Evolutionary conservation across 2,329 filamentous ascomycete genomes (phyloP), one percentile per base, ranked within the genome.

Genomic region (Clarireedia hainanense): DNA sequence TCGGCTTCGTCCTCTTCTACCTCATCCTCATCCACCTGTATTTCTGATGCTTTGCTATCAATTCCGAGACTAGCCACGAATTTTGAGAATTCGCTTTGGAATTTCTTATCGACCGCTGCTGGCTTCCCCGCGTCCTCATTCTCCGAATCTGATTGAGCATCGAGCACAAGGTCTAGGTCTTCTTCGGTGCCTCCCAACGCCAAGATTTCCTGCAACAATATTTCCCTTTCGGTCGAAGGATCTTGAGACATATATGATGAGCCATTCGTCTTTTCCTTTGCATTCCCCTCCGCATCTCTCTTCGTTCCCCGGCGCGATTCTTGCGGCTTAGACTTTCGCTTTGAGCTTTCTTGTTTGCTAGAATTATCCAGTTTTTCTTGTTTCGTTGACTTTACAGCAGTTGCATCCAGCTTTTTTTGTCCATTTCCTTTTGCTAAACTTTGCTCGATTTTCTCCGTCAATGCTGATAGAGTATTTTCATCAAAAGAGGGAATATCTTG

Each of bases 121-220:
- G 47, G 34, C 26, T 50, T 54, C 5, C 57, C 52, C 30, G 58
- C 45, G n/a, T 61, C 58, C 12, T 65, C 64, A 12, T 66, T 65
- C 26, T 73, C 74, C 49, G 78, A 76, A 55, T 78, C 76, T 1
- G 78, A 80, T 59, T 75, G 72, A 6, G 77, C 71, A 57, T 78
- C 80, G 43, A 76, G 78, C 52, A 87, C 77, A 36, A 87, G 75
- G 37, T 81, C 78, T 45, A 85, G 68, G 60, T 87, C 84, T 43
- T 81, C 75, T 68, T 86, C 80, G 52, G 85, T 81, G 14, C 84
- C 84, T 3, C 83, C 84, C 1, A 88, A 72, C 14, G 80, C 81
- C 60, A 77, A 74, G 59, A 87, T 87, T 64, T 87, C 84, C 55
- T 81, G 77, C 6, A 87, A 71, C 4, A 87, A 71, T 12, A 70